Base-by-base conservation (phyloP, 257 asterid species). In the Solanum pinnatisectum region DNA sequence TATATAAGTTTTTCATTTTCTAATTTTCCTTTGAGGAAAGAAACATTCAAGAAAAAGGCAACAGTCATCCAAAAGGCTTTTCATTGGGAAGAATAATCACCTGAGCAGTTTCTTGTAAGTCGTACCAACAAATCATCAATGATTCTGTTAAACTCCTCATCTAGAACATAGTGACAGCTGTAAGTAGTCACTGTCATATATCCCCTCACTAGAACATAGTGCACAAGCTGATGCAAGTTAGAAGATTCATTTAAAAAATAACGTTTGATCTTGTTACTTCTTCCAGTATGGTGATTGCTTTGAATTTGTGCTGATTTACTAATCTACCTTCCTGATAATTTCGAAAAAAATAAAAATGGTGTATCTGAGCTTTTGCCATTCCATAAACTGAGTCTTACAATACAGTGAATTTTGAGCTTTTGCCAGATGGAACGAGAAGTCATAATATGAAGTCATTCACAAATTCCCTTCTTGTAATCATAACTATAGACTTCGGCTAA, bases 111-210 rank as follows among this genome's bases (percentile, higher is more conserved):
- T 97, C 99, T 89, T 95, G 93, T 35, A 35, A 35, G 36, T 35
- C 5, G 52, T 27, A 82, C 93, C 95, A 97, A 90, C 91, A 94
- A 97, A 83, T 95, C 91, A 6, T 94, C 94, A 68, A 96, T 94
- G 77, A 91, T 95, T 71, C 89, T 89, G 87, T 94, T 93, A 92
- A 97, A 97, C 44, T 81, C 99, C 89, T 94, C 93, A 84, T 97
- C 98, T 39, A 92, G 88, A 78, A 96, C 93, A 88, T 93, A 96
- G 92, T 96, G 99, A 71, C 93, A 89, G 92, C 99, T 97, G 91
- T 95, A 96, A 88, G 98, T 97, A n/a, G 93, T 84, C 60, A 91
- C 98, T 0, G 99, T 98, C 91, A 95, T 88, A 90, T 97, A 97
- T 10, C 99, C 99, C 91, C 99, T 91, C 90, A 52, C n/a, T 52